Evolutionary conservation across 2,329 filamentous ascomycete genomes (phyloP).

Genomic region (Sarocladium kiliense): DNA sequence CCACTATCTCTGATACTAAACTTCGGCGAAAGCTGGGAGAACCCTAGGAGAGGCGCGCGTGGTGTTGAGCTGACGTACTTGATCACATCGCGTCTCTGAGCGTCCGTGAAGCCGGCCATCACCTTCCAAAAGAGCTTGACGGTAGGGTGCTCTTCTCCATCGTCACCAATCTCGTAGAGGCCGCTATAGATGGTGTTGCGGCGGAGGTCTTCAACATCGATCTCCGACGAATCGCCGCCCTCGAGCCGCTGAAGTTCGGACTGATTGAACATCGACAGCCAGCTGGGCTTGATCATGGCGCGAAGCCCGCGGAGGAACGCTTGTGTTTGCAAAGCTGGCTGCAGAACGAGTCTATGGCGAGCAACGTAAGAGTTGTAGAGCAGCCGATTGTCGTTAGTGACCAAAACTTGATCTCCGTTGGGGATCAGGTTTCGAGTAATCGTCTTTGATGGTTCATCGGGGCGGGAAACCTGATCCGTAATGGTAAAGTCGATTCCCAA

Average conservation of each 20-base stretch:
- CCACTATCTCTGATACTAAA: constrained; percentile 84
- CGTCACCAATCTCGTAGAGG: constrained; percentile 84
- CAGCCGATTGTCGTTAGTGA: constrained; percentile 88
- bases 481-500: constrained; percentile 87
- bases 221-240: constrained; percentile 78
- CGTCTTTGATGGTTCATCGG: constrained; percentile 47
- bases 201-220: constrained; percentile 82
- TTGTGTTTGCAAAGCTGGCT: constrained; percentile 74
- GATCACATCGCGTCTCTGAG: constrained; percentile 76
- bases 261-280: constrained; percentile 99
- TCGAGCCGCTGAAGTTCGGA: constrained; percentile 89
- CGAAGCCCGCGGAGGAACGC: constrained; percentile 85
- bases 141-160: constrained; percentile 78
- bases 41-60: constrained; percentile 82
- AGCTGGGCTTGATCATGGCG: constrained; percentile 82
- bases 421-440: constrained; percentile 71
- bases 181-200: constrained; percentile 83
- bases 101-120: constrained; percentile 69
- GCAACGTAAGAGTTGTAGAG: constrained; percentile 94
- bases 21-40: constrained; percentile 74
- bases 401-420: constrained; percentile 68
- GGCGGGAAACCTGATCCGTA: constrained; percentile 57
- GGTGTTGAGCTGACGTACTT: constrained; percentile 96
- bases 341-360: constrained; percentile 76
- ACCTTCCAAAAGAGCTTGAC: constrained; percentile 89